phyloP scores from a whole-genome alignment of 805 yeast species.

The Metschnikowia lochheadii region DNA sequence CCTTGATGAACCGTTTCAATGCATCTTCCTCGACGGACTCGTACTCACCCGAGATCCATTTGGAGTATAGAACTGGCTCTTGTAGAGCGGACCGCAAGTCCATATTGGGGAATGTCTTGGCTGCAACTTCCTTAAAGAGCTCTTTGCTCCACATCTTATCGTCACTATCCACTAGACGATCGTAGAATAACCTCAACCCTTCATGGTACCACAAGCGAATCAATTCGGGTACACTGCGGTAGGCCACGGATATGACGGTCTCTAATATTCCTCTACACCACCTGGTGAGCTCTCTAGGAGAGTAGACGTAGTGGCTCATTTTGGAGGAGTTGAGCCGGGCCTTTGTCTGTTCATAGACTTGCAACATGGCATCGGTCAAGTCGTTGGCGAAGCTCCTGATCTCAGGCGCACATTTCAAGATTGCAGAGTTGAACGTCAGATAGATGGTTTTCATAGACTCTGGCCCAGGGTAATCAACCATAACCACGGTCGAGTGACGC shows the following conservation, averaged over 20 bases:
- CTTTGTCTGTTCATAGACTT: slow-evolving; percentile 49
- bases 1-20: slow-evolving; percentile 51
- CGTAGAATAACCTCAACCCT: slow-evolving; percentile 71
- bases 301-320: slow-evolving; percentile 65
- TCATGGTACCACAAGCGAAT: slow-evolving; percentile 78
- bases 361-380: slow-evolving; percentile 63
- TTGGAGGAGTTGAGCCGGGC: slow-evolving; percentile 31
- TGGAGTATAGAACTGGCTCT: slow-evolving; percentile 61
- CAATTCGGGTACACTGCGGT: slow-evolving; percentile 35
- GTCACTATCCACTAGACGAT: slow-evolving; percentile 49
- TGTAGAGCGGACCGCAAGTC: slow-evolving; percentile 32
- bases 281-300: slow-evolving; percentile 89
- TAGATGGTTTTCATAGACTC: slow-evolving; percentile 67
- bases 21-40: slow-evolving; percentile 48
- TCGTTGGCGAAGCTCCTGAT: slow-evolving; percentile 49
- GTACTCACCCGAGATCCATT: slow-evolving; percentile 69
- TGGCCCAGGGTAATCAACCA: slow-evolving; percentile 75
- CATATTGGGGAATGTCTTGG: slow-evolving; percentile 43
- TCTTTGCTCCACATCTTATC: slow-evolving; percentile 51
- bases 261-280: slow-evolving; percentile 76
- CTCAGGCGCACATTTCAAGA: slow-evolving; percentile 58
- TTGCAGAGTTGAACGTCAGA: slow-evolving; percentile 48
- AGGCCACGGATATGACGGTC: slow-evolving; percentile 38
- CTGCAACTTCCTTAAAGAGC: slow-evolving; percentile 29
- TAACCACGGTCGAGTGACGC: slow-evolving; percentile 59